Conservation (phyloP, 2,329 filamentous ascomycete genomes). For the Pseudocercospora musae region DNA sequence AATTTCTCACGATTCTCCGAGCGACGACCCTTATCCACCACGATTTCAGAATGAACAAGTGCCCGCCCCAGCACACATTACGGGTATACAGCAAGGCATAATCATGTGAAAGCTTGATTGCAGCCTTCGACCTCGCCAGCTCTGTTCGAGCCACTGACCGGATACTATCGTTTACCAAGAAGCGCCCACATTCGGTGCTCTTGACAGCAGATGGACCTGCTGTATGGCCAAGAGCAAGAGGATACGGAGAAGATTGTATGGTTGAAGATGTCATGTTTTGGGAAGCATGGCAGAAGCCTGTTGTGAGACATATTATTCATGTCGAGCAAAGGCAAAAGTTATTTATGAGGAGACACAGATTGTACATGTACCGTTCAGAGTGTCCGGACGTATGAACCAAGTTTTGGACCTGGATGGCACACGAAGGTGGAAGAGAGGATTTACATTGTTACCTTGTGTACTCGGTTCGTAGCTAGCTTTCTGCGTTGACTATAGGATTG, state of each 20-base stretch:
- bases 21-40: neutral
- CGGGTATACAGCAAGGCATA: slow-evolving; percentile 15
- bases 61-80: slow-evolving; percentile 16
- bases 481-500: neutral
- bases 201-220: neutral
- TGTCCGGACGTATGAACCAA: neutral
- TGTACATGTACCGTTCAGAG: slow-evolving; percentile 2
- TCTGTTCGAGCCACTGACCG: slow-evolving; percentile 24
- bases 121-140: slow-evolving; percentile 4
- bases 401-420: neutral
- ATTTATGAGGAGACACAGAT: slow-evolving; percentile 1
- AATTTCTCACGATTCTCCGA: neutral
- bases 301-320: neutral
- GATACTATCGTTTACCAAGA: slow-evolving; percentile 23
- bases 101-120: slow-evolving; percentile 15
- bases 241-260: slow-evolving; percentile 4
- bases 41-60: slow-evolving; percentile 3
- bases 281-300: neutral
- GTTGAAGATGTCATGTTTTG: slow-evolving; percentile 10
- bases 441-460: slow-evolving; percentile 7
- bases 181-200: neutral
- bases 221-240: neutral
- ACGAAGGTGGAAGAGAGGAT: slow-evolving; percentile 3
- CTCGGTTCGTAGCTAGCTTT: neutral
- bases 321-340: neutral